These are phyloP conservation scores for Dissophora globulifera DNA, from an alignment of 192 early-diverging fungal genomes.

Conservation along the genomic window DNA sequence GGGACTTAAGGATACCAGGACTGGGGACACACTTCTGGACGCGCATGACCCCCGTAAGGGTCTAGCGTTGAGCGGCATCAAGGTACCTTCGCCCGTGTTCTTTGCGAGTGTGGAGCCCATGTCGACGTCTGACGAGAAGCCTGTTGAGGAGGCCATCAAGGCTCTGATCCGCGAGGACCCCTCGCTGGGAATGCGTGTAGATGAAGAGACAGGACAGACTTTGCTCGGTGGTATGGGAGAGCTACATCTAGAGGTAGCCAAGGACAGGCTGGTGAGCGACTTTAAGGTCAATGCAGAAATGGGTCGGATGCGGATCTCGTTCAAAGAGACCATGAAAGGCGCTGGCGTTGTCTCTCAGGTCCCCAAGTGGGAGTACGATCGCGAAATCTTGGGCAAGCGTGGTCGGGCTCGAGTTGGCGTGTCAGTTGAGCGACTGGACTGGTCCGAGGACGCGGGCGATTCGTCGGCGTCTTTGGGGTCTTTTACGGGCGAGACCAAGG, in stretches of 20 bases:
- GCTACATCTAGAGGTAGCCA: slow-evolving; percentile 91
- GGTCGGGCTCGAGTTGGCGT: slow-evolving; percentile 68
- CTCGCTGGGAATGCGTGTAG: slow-evolving; percentile 74
- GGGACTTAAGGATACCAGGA: slow-evolving; percentile 84
- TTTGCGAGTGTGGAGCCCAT: slow-evolving; percentile 81
- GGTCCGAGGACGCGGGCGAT: slow-evolving; percentile 30
- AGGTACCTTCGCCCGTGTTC: slow-evolving; percentile 89
- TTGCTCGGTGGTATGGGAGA: slow-evolving; percentile 95
- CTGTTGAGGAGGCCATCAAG: slow-evolving; percentile 77
- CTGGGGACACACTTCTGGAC: slow-evolving; percentile 86
- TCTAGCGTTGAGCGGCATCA: slow-evolving; percentile 76
- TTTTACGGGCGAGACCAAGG: background rate
- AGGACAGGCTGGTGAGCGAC: slow-evolving; percentile 83
- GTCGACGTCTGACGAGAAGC: slow-evolving; percentile 79
- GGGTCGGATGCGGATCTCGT: slow-evolving; percentile 88
- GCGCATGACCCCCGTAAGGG: slow-evolving; percentile 60
- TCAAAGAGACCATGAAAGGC: slow-evolving; percentile 77
- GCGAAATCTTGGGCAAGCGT: slow-evolving; percentile 76
- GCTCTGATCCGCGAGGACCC: slow-evolving; percentile 88
- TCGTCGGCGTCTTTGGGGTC: background rate
- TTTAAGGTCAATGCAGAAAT: slow-evolving; percentile 82
- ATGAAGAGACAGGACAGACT: slow-evolving; percentile 90
- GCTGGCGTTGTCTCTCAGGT: slow-evolving; percentile 41
- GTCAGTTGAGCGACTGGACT: slow-evolving; percentile 58
- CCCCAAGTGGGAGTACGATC: slow-evolving; percentile 66